phyloP scores from a whole-genome alignment of 2,329 filamentous ascomycete species.

The Helicocarpus griseus region DNA sequence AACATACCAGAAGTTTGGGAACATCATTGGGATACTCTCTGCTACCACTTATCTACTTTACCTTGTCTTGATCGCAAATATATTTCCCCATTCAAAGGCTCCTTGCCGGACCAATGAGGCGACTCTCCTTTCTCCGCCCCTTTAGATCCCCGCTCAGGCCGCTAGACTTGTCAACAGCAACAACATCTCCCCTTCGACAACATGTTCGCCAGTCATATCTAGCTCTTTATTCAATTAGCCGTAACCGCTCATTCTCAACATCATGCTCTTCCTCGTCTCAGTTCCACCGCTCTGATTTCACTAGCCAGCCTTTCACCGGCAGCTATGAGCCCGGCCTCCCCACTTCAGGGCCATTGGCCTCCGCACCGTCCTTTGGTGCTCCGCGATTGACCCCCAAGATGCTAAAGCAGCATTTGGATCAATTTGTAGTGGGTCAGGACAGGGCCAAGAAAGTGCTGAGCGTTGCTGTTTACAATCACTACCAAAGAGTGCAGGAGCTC shows the following conservation, averaged over 20 bases:
- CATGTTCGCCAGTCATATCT: constrained; percentile 34
- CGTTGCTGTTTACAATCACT: constrained; percentile 92
- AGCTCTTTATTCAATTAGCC: constrained; percentile 23
- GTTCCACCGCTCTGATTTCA: constrained; percentile 54
- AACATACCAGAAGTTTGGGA: no score
- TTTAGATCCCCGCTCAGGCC: constrained; percentile 13
- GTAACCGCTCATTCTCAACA: constrained; percentile 25
- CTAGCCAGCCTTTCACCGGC: constrained; percentile 51
- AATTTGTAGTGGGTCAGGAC: constrained; percentile 94
- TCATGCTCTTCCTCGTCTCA: constrained; percentile 34
- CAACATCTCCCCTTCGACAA: constrained; percentile 20
- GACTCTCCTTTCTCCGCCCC: constrained; percentile 2
- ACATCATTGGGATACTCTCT: no score
- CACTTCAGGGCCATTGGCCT: constrained; percentile 53
- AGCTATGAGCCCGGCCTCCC: constrained; percentile 54
- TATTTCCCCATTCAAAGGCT: not conserved
- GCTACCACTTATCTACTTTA: not conserved
- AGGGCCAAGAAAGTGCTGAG: constrained; percentile 85
- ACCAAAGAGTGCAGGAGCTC: constrained; percentile 71
- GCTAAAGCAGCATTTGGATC: constrained; percentile 84
- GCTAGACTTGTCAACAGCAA: constrained; percentile 32
- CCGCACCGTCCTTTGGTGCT: constrained; percentile 47
- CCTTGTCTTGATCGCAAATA: not conserved
- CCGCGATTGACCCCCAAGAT: constrained; percentile 51
- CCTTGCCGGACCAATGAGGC: not conserved